Base-by-base conservation (phyloP, 2,329 filamentous ascomycete species). In the Diaporthe citriasiana region DNA sequence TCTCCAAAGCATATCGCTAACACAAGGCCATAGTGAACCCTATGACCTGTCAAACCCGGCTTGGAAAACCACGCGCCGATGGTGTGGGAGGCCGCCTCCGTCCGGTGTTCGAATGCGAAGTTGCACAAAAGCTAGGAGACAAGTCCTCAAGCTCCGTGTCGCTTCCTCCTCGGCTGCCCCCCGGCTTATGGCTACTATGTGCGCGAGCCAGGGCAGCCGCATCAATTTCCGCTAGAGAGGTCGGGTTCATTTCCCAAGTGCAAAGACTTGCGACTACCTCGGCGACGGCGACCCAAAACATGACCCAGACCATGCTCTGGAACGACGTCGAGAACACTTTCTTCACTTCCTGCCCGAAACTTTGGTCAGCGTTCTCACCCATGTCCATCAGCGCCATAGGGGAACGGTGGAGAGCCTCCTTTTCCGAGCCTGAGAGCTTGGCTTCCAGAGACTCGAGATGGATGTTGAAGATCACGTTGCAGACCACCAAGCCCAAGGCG, bases 391-490 rank as follows among this genome's bases (percentile, higher is more conserved):
- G 79, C 30, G 83, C 82, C 0, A 85, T 81, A 0, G 85, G 86
- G 35, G 84, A 87, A 33, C 84, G 85, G 74, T 86, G 86, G 27
- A 89, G 81, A 17, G 81, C 80, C 12, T 81, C 79, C n/a, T 88
- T 79, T 71, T 87, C 82, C 15, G 78, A 74, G 4, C 79, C 70
- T 15, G 82, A 82, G 71, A 88, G 78, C 38, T 35, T 30, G 4
- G 22, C 60, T 42, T 71, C 42, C 40, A 80, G 76, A 35, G 77
- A 76, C 17, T 80, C 78, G 15, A 89, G 80, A 70, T 84, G 83
- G 42, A 80, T 77, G 78, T 90, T 89, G 80, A 91, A 88, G 15
- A 92, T 84, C 19, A 90, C 86, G n/a, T 88, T 91, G 76, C 90
- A 90, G 33, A 88, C 80, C 0, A 89, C 87, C 56, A 92, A 84